Base-by-base conservation (phyloP, 2,329 filamentous ascomycete genomes). In the Aspergillus bombycis region DNA sequence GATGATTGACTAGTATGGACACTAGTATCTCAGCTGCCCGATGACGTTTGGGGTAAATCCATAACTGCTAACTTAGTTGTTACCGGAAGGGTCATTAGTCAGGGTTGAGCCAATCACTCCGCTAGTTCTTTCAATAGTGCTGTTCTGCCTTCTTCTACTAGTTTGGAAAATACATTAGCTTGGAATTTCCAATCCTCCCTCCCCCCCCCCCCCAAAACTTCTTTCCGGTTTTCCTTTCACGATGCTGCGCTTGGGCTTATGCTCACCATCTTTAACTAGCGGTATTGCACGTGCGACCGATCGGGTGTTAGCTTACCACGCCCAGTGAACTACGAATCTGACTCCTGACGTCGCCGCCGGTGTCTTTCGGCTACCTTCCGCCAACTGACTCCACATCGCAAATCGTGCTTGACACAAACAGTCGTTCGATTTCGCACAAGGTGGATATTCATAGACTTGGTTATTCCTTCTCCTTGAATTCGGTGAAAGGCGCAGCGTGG, bases 31-130 rank as follows among this genome's bases (percentile, higher is more conserved):
- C 32, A 36, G n/a, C 45, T 63, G 66, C 57, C 61, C 36, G 61
- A 65, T 68, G 67, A 67, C 65, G 67, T 68, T 52, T 14, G 48
- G 14, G 48, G 48, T 11, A 19, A 32, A 52, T 32, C 28, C 28
- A 32, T 52, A n/a, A n/a, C n/a, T n/a, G n/a, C n/a, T n/a, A n/a
- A n/a, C n/a, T n/a, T n/a, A n/a, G n/a, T n/a, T n/a, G n/a, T n/a
- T n/a, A 34, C 26, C 28, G 7, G 19, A 19, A 32, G n/a, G 19
- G 26, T 52, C 48, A n/a, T 52, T 52, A 52, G 48, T 52, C 48
- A 32, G 48, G 30, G 16, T 34, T 52, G 43, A 36, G 26, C 62
- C 62, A 63, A 61, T 41, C 21, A 36, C 12, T 41, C 38, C 38
- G 19, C 38, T 10, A 16, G 19, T 41, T 8, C 38, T 50, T 38